Conservation (phyloP, 129 eudicot species). For the Chrysanthemum seticuspe region DNA sequence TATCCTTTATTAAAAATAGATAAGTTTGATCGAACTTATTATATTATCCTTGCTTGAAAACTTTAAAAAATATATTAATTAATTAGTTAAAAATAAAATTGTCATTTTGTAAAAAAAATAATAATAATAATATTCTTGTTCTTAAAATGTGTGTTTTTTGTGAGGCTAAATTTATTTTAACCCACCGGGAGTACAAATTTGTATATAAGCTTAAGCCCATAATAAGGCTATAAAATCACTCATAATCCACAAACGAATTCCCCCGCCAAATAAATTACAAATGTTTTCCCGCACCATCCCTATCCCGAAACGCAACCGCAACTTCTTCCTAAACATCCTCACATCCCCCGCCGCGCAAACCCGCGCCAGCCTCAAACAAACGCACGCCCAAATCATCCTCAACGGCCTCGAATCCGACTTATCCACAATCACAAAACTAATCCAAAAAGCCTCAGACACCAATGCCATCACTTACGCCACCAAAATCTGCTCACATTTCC, state of each 20-base stretch:
- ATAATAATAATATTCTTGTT: no score
- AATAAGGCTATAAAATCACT: no score
- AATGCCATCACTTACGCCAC: constrained; percentile 51
- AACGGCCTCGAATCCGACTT: constrained; percentile 45
- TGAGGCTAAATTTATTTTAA: no score
- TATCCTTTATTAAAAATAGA: no score
- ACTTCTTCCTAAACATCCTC: constrained; percentile 48
- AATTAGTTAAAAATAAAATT: no score
- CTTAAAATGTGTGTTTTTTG: no score
- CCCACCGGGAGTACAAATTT: no score
- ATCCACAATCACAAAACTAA: constrained; percentile 66
- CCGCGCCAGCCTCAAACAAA: constrained; percentile 50
- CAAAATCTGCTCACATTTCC: constrained; percentile 45
- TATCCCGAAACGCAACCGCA: constrained; percentile 35
- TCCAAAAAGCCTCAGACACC: constrained; percentile 58
- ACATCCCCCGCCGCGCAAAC: constrained; percentile 33
- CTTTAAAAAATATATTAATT: no score
- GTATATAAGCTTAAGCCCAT: no score
- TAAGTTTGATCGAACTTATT: no score
- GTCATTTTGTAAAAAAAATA: no score
- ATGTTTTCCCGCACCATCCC: constrained; percentile 58
- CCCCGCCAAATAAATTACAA: constrained; percentile 30
- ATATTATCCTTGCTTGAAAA: no score
- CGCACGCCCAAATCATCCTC: constrained; percentile 77
- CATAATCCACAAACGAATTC: background rate